phyloP scores from a whole-genome alignment of 2,329 filamentous ascomycete species.

The Talaromyces sp. region DNA sequence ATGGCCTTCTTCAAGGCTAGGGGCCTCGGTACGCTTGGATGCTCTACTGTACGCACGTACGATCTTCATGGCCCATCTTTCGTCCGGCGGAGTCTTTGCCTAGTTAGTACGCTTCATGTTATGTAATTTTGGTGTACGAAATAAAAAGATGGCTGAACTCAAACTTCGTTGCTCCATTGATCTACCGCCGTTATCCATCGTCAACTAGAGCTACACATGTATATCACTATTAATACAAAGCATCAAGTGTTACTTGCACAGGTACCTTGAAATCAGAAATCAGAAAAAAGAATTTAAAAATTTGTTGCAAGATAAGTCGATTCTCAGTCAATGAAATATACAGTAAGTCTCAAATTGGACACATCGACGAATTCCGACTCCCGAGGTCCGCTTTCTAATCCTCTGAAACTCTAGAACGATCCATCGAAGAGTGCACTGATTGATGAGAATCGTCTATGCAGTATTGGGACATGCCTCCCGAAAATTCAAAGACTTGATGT shows the following conservation, averaged over 20 bases:
- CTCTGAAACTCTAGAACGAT: not conserved
- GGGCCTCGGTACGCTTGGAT: conserved; percentile 4
- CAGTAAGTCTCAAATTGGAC: not conserved
- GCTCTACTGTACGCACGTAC: not conserved
- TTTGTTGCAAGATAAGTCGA: too few species aligned
- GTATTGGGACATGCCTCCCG: not conserved
- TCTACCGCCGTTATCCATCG: too few species aligned
- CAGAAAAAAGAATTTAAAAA: too few species aligned
- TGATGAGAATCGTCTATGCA: not conserved
- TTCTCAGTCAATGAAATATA: not conserved
- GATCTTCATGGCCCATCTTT: not conserved
- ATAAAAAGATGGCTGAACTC: too few species aligned
- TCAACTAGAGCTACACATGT: too few species aligned
- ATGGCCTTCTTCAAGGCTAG: not conserved
- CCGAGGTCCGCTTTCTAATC: not conserved
- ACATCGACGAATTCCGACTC: not conserved
- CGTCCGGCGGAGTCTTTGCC: not conserved
- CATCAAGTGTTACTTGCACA: not conserved
- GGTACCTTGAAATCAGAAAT: too few species aligned
- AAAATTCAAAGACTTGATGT: not conserved
- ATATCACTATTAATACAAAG: not conserved
- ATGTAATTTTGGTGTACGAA: not conserved
- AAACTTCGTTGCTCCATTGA: too few species aligned
- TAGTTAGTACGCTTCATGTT: not conserved
- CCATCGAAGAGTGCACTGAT: not conserved